A percentile compares a stretch with the other conserved stretches of the same genome.
phyloP scores from a whole-genome alignment of 306 rosid species.

The Hippophae rhamnoides region DNA sequence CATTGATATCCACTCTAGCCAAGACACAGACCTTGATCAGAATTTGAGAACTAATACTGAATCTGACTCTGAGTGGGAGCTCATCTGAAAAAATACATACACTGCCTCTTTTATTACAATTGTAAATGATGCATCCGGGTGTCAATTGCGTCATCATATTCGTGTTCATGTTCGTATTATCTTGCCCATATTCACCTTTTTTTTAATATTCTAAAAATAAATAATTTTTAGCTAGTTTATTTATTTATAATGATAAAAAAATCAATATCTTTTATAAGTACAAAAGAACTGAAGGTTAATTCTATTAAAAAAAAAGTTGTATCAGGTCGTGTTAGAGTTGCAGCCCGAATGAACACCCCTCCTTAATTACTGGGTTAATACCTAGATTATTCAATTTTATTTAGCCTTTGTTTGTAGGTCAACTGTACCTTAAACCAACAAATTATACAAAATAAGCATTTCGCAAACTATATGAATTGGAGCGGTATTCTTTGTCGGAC shows the following conservation, averaged over 20 bases:
- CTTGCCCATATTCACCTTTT: too few species aligned
- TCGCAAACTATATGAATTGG: not conserved
- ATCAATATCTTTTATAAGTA: too few species aligned
- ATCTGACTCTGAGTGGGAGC: slow-evolving; percentile 78
- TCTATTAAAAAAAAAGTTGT: too few species aligned
- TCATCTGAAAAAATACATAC: slow-evolving; percentile 32
- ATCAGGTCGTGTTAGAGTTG: too few species aligned
- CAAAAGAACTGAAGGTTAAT: too few species aligned
- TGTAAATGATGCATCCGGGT: slow-evolving; percentile 10
- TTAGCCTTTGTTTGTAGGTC: not conserved
- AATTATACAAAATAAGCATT: slow-evolving; percentile 11
- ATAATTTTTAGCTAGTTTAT: too few species aligned
- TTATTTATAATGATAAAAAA: too few species aligned
- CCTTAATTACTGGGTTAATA: too few species aligned
- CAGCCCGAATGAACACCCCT: too few species aligned
- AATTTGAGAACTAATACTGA: slow-evolving; percentile 25
- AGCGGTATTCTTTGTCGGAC: not conserved
- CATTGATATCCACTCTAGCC: slow-evolving; percentile 30
- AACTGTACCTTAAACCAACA: not conserved
- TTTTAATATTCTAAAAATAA: too few species aligned
- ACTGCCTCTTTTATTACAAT: slow-evolving; percentile 20
- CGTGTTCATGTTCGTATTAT: too few species aligned
- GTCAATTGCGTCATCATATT: not conserved
- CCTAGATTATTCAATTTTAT: too few species aligned
- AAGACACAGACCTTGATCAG: slow-evolving; percentile 9